Percentiles rank a stretch among this genome's conserved stretches.
These are phyloP conservation scores for Crithidia thermophila DNA, from an alignment of 208 protist species.

Conservation along the genomic window DNA sequence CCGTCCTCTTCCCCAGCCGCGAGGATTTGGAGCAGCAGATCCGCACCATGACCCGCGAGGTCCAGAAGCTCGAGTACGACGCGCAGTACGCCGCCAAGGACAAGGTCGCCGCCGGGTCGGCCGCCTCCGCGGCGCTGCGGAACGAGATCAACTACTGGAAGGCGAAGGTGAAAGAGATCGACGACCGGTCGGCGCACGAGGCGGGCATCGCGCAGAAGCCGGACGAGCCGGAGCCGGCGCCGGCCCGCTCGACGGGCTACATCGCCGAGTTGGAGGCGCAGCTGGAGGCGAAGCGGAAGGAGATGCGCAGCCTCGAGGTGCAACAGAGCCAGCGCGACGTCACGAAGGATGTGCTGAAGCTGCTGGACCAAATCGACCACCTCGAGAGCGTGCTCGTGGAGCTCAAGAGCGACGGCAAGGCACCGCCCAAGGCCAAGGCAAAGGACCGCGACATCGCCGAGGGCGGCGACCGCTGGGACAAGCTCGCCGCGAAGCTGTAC, in stretches of 20 bases:
- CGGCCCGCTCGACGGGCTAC: slow-evolving; percentile 30
- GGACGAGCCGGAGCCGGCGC: slow-evolving; percentile 15
- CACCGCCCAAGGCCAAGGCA: not conserved
- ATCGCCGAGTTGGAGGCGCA: slow-evolving; percentile 70
- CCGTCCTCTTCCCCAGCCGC: slow-evolving; percentile 77
- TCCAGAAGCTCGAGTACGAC: slow-evolving; percentile 86
- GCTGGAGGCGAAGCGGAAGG: slow-evolving; percentile 40
- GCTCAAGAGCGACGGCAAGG: slow-evolving; percentile 36
- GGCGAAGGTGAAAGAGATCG: slow-evolving; percentile 61
- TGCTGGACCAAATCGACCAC: slow-evolving; percentile 73
- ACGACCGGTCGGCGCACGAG: slow-evolving; percentile 77
- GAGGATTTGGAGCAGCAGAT: slow-evolving; percentile 61
- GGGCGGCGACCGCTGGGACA: slow-evolving; percentile 77
- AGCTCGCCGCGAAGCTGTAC: slow-evolving; percentile 73
- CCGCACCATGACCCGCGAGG: slow-evolving; percentile 62
- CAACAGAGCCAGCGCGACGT: slow-evolving; percentile 75
- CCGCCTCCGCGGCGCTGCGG: slow-evolving; percentile 65
- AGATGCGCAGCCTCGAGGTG: slow-evolving; percentile 69
- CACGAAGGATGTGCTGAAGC: slow-evolving; percentile 70
- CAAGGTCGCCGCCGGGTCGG: slow-evolving; percentile 64
- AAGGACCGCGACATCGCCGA: slow-evolving; percentile 33
- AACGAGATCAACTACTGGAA: slow-evolving; percentile 73
- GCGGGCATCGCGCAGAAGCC: slow-evolving; percentile 68
- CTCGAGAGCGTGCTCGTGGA: slow-evolving; percentile 58
- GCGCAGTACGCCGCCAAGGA: slow-evolving; percentile 82